These are phyloP conservation scores for Rhinocladiella mackenziei DNA, from an alignment of 2,329 filamentous ascomycete species.

Conservation along the genomic window DNA sequence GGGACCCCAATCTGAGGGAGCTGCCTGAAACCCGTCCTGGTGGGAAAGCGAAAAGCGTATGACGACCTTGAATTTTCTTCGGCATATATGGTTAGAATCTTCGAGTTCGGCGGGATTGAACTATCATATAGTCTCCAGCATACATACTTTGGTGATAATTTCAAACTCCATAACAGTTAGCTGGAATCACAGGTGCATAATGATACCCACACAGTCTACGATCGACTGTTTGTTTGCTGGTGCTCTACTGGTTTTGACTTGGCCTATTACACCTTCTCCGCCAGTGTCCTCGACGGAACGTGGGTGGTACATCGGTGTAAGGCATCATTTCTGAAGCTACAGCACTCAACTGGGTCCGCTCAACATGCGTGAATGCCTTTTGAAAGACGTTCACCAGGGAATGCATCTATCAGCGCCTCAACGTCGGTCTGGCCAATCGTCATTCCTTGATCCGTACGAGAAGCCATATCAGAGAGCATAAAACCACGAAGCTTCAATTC, in stretches of 20 bases:
- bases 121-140: conserved; percentile 2
- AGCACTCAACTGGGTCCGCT: background rate
- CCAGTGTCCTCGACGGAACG: too few species aligned
- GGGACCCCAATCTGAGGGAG: too few species aligned
- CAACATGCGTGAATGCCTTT: background rate
- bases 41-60: too few species aligned
- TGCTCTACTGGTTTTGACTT: background rate
- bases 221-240: conserved; percentile 2
- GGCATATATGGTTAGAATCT: conserved; percentile 1
- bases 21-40: too few species aligned
- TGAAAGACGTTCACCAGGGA: background rate
- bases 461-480: background rate
- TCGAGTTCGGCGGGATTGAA: conserved; percentile 1
- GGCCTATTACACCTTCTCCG: background rate
- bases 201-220: conserved; percentile 10
- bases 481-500: background rate
- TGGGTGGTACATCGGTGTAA: background rate
- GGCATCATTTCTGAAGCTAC: background rate
- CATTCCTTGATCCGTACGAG: background rate
- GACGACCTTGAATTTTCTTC: too few species aligned
- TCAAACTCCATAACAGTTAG: conserved; percentile 5
- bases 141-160: conserved; percentile 4
- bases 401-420: background rate
- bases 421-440: background rate
- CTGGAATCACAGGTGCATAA: conserved; percentile 7